Base-by-base conservation (phyloP, 495 filamentous ascomycete species). In the Physcia stellaris region DNA sequence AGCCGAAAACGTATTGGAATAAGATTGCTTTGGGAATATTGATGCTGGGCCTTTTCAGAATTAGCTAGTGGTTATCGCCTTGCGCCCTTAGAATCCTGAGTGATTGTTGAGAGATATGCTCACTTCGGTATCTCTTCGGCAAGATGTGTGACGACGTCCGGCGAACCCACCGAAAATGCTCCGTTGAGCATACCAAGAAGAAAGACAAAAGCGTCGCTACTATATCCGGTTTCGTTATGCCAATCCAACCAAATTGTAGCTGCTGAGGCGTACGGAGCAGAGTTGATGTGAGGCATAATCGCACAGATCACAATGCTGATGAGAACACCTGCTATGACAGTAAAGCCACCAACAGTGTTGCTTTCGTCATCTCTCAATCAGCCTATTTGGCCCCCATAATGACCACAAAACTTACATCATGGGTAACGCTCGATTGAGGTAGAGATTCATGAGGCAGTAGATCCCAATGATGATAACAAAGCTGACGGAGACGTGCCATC, bases 161-260 rank as follows among this genome's bases (percentile, higher is more conserved):
- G 83, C 0, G 84, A 86, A 10, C 86, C 86, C 24, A 94, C 75
- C 13, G 80, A 74, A 53, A 80, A 94, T 7, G 86, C 83, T 15
- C 83, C 86, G 49, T 94, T 92, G 17, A 94, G 67, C 52, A 90
- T 82, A 1, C 86, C 85, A 2, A 75, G 59, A 11, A 87, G 58
- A 47, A 94, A 94, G 10, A 78, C 83, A 13, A 94, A 73, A 4
- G 82, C 85, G 39, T 75, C 61, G 35, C 64, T 70, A 19, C 60
- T 61, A 61, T 79, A 88, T 0, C 78, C 78, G 4, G 77, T 80
- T n/a, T 62, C 45, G 38, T 83, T 83, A 11, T 67, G 69, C 61
- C 72, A 81, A 10, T 70, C 53, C 5, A 56, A 62, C 77, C 77
- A 84, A 10, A 85, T 76, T 21, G 70, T 71, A 11, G 61, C 41